Evolutionary conservation across 495 filamentous ascomycete genomes (phyloP).

Genomic region (Ascodesmis nigricans): DNA sequence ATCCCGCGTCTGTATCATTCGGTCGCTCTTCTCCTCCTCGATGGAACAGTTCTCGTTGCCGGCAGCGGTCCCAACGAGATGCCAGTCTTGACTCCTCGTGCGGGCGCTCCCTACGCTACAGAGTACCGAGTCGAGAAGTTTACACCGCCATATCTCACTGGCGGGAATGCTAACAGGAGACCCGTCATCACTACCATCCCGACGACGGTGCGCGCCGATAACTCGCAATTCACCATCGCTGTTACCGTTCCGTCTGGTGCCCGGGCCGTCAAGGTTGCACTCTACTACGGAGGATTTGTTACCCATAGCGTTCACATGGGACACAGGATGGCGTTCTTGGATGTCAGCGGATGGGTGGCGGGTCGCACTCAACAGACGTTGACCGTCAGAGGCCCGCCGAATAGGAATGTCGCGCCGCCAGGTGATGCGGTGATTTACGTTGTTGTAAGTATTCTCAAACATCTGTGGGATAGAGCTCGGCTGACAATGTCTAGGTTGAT

Average conservation of each 20-base stretch:
- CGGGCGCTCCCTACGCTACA: conserved; percentile 24
- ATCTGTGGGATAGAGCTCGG: too few species aligned
- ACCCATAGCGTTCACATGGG: conserved; percentile 43
- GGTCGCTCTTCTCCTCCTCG: conserved; percentile 33
- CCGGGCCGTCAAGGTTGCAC: conserved; percentile 26
- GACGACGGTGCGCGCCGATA: conserved; percentile 24
- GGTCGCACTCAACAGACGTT: conserved; percentile 27
- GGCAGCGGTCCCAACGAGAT: conserved; percentile 37
- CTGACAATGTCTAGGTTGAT: too few species aligned
- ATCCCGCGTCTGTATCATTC: conserved; percentile 39
- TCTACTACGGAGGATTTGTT: conserved; percentile 40
- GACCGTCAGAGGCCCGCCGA: conserved; percentile 33
- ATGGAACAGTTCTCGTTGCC: conserved; percentile 35
- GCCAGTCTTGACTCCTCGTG: conserved; percentile 28
- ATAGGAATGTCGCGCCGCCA: conserved; percentile 32
- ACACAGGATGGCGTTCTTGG: conserved; percentile 36
- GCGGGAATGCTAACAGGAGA: conserved; percentile 27
- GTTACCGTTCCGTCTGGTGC: conserved; percentile 27
- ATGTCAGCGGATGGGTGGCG: conserved; percentile 27
- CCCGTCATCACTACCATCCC: conserved; percentile 27
- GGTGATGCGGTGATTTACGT: conserved; percentile 43
- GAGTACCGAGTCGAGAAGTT: conserved; percentile 41
- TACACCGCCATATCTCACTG: conserved; percentile 37
- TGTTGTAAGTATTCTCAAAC: conserved; percentile 19
- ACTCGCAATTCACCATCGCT: conserved; percentile 26